A percentile compares a stretch with the other conserved stretches of the same genome.
Conservation (phyloP, 2,329 filamentous ascomycete species). For the Trichocomaceae sp. region DNA sequence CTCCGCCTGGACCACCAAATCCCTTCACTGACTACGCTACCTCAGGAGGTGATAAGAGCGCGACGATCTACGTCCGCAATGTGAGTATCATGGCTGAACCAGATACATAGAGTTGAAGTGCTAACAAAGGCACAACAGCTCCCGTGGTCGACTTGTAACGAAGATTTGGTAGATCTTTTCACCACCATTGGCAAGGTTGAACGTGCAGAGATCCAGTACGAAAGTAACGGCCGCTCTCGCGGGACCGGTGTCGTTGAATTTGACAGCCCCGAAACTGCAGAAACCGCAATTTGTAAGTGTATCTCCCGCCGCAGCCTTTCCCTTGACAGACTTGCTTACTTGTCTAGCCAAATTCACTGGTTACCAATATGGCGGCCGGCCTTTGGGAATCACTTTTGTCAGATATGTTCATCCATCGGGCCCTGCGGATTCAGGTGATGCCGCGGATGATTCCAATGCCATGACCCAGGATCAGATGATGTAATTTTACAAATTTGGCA, state of each 20-base stretch:
- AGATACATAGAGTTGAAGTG: neutral
- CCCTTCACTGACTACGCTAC: constrained; percentile 91
- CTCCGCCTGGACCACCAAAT: constrained; percentile 59
- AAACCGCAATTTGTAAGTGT: constrained; percentile 70
- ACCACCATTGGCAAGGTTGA: constrained; percentile 97
- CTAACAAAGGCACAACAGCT: constrained; percentile 50
- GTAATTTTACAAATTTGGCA: constrained; percentile 45
- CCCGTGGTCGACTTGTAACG: constrained; percentile 98
- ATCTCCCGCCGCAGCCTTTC: neutral
- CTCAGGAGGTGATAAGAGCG: constrained; percentile 72
- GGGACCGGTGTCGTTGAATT: constrained; percentile 97
- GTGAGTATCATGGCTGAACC: constrained; percentile 53
- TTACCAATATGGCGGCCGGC: constrained; percentile 93
- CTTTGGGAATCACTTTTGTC: constrained; percentile 86
- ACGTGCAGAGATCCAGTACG: constrained; percentile 98
- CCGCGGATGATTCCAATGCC: constrained; percentile 59
- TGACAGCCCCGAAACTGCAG: constrained; percentile 71
- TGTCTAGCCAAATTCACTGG: constrained; percentile 79
- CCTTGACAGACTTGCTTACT: neutral
- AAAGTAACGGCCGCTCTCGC: constrained; percentile 88
- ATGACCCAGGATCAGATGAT: constrained; percentile 98
- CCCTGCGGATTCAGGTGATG: constrained; percentile 70
- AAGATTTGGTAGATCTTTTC: constrained; percentile 93
- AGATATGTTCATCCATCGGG: constrained; percentile 72
- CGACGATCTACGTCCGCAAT: constrained; percentile 92